Percentiles rank a stretch among this genome's conserved stretches.
phyloP scores from a whole-genome alignment of 2,329 filamentous ascomycete genomes.

The Botryosphaeria dothidea region DNA sequence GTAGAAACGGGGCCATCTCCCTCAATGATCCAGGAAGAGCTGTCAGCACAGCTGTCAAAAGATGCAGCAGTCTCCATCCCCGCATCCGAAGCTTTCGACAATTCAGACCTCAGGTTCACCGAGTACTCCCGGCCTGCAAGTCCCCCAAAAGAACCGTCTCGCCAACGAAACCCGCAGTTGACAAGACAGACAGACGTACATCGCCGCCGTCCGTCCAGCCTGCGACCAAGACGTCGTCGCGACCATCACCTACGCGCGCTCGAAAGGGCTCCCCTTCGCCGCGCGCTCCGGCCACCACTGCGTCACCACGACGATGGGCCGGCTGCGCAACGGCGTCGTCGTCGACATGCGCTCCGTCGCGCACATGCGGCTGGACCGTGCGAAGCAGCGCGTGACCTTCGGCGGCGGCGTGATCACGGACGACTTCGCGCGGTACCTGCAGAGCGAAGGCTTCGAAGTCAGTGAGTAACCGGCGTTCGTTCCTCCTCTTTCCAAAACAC shows the following conservation, averaged over 20 bases:
- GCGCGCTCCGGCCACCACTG: not conserved
- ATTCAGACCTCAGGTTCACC: not conserved
- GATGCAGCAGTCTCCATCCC: not conserved
- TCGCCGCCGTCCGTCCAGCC: not conserved
- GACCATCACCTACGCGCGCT: not conserved
- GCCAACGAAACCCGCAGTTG: not conserved
- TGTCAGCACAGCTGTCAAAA: not conserved
- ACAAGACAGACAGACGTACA: not conserved
- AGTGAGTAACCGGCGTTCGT: not conserved
- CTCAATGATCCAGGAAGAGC: not conserved
- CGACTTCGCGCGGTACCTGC: not conserved
- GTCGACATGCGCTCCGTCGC: not conserved
- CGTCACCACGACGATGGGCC: not conserved
- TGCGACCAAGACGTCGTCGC: conserved; percentile 1
- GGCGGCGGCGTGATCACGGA: not conserved
- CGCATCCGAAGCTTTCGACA: not conserved
- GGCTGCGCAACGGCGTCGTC: not conserved
- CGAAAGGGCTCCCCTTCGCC: not conserved
- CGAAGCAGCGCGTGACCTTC: not conserved
- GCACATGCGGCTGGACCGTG: not conserved
- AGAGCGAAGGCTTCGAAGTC: not conserved
- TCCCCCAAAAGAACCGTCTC: not conserved
- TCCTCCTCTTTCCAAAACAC: not conserved
- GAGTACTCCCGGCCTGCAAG: not conserved
- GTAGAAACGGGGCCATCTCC: not conserved